A percentile compares a stretch with the other conserved stretches of the same genome.
Conservation (phyloP, 345 rosid species). For the Eucalyptus tenuipes region DNA sequence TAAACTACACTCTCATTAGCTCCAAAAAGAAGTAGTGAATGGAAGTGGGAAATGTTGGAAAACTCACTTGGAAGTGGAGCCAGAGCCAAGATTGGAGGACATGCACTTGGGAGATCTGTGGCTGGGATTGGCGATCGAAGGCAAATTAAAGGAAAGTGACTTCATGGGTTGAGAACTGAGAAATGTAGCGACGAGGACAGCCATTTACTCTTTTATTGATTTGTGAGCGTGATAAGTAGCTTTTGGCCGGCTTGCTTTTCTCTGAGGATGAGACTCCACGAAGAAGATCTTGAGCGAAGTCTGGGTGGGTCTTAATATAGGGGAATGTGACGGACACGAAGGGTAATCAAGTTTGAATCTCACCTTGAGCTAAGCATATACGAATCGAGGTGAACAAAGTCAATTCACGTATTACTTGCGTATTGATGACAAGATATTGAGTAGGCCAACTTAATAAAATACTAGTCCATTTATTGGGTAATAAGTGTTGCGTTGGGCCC, state of each 20-base stretch:
- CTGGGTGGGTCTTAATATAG: neutral
- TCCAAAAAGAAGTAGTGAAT: neutral
- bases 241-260: neutral
- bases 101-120: neutral
- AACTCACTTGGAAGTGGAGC: neutral
- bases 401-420: accelerated
- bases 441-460: neutral
- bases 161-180: neutral
- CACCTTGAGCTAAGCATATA: neutral
- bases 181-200: neutral
- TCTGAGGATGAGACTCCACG: neutral
- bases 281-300: neutral
- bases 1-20: neutral
- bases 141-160: neutral
- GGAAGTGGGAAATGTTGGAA: neutral
- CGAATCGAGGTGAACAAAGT: neutral
- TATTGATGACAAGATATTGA: neutral
- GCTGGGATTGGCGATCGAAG: neutral
- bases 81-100: neutral
- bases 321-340: neutral
- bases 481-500: neutral
- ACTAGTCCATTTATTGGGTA: accelerated
- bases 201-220: neutral
- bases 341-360: neutral
- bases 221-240: neutral